A percentile compares a stretch with the other conserved stretches of the same genome.
Evolutionary conservation across 805 yeast species (phyloP).

Genomic region (Suhomyces sp.): DNA sequence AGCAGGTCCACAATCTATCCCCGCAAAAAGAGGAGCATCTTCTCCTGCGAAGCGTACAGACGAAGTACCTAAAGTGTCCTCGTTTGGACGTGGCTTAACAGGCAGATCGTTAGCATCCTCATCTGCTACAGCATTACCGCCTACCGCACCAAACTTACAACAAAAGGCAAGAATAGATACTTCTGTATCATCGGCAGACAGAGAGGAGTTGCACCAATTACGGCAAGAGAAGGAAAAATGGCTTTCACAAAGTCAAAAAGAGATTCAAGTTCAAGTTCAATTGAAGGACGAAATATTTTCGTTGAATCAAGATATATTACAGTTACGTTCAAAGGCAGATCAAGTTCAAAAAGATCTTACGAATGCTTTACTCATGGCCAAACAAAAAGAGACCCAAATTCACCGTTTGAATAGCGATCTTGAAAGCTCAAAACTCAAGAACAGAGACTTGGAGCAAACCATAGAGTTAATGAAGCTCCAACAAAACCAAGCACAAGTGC

Average conservation of each 20-base stretch:
- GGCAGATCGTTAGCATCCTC: constrained; percentile 42
- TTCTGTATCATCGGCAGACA: constrained; percentile 26
- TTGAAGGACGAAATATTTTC: constrained; percentile 24
- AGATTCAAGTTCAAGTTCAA: constrained; percentile 23
- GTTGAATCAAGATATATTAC: constrained; percentile 25
- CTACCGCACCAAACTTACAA: constrained; percentile 8
- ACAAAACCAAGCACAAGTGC: constrained; percentile 30
- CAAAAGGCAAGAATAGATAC: constrained; percentile 14
- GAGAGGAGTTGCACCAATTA: constrained; percentile 49
- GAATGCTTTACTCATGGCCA: constrained; percentile 48
- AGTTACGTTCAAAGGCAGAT: constrained; percentile 32
- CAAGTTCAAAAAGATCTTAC: constrained; percentile 51
- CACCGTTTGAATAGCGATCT: constrained; percentile 60
- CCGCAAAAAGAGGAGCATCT: constrained; percentile 67
- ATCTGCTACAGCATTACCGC: constrained; percentile 16
- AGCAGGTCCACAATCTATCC: constrained; percentile 41
- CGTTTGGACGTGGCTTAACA: constrained; percentile 39
- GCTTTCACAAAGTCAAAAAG: constrained; percentile 24
- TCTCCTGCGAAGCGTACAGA: constrained; percentile 60
- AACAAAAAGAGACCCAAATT: constrained; percentile 70
- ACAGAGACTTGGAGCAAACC: constrained; percentile 52
- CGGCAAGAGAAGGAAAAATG: constrained; percentile 54
- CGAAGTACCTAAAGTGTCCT: constrained; percentile 25
- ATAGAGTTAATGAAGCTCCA: constrained; percentile 28
- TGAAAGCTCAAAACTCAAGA: constrained; percentile 54